A percentile compares a stretch with the other conserved stretches of the same genome.
These are phyloP conservation scores for Erodium texanum DNA, from an alignment of 441 rosid species.

Conservation along the genomic window DNA sequence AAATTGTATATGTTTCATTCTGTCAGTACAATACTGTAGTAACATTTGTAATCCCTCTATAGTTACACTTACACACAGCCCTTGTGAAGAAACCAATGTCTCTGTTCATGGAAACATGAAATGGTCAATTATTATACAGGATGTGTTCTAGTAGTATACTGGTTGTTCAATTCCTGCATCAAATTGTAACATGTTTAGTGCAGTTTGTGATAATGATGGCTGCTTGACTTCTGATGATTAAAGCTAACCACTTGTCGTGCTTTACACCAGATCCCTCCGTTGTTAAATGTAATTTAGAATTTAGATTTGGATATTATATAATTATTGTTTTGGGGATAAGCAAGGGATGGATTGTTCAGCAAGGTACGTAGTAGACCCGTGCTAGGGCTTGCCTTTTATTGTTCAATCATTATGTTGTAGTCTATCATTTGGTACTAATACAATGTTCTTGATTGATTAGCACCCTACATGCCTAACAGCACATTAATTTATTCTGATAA, in stretches of 20 bases:
- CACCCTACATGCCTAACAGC: no score
- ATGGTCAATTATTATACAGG: not conserved
- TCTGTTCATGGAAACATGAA: not conserved
- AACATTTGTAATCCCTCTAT: not conserved
- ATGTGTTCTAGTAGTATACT: not conserved
- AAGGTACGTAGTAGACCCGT: conserved; percentile 15
- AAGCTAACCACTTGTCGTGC: not conserved
- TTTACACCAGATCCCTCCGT: not conserved
- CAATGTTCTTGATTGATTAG: no score
- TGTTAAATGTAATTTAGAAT: not conserved
- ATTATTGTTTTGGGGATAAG: conserved; percentile 22
- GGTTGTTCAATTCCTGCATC: not conserved
- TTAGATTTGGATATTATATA: not conserved
- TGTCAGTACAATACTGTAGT: not conserved
- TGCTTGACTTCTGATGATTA: no score
- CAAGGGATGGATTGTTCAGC: not conserved
- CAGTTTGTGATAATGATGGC: not conserved
- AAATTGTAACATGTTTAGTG: not conserved
- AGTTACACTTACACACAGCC: not conserved
- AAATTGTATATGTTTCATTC: no score
- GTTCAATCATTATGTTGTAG: conserved; percentile 2
- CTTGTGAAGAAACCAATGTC: conserved; percentile 2
- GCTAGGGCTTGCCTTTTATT: conserved; percentile 17
- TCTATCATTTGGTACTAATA: no score
- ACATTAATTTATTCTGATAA: no score